Evolutionary conservation across 225 moss, liverwort and hornwort species (phyloP).

Genomic region (Pleurozium schreberi): DNA sequence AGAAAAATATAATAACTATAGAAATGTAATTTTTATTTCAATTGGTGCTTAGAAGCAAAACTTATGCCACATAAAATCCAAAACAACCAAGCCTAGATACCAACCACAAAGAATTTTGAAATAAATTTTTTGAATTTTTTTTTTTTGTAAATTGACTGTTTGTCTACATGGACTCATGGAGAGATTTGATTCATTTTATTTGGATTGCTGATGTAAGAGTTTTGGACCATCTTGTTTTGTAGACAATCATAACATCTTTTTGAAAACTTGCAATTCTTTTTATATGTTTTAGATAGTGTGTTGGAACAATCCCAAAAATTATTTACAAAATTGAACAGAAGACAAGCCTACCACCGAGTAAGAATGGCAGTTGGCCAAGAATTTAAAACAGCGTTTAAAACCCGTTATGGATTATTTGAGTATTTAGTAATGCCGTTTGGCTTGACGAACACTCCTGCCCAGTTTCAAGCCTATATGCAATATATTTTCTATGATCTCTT

Average conservation of each 20-base stretch:
- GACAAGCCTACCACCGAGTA: no score
- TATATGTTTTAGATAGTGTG: rapidly evolving
- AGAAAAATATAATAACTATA: not conserved
- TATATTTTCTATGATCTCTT: no score
- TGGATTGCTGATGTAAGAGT: not conserved
- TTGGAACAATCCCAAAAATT: not conserved
- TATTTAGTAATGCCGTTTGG: no score
- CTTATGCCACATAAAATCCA: rapidly evolving
- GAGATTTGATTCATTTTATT: not conserved
- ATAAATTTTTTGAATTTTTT: not conserved
- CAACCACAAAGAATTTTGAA: not conserved
- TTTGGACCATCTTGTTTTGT: not conserved
- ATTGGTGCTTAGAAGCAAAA: not conserved
- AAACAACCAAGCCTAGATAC: not conserved
- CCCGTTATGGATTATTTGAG: no score
- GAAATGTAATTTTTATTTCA: not conserved
- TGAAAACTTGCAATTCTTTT: not conserved
- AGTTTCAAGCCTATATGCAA: no score
- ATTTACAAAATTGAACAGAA: no score
- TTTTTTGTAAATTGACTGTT: not conserved
- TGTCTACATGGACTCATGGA: not conserved
- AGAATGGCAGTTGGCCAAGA: no score
- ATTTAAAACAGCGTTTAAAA: no score
- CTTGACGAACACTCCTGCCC: no score
- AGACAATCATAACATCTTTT: not conserved